Evolutionary conservation across 768 basidiomycete species (phyloP).

Genomic region (Artomyces pyxidatus): DNA sequence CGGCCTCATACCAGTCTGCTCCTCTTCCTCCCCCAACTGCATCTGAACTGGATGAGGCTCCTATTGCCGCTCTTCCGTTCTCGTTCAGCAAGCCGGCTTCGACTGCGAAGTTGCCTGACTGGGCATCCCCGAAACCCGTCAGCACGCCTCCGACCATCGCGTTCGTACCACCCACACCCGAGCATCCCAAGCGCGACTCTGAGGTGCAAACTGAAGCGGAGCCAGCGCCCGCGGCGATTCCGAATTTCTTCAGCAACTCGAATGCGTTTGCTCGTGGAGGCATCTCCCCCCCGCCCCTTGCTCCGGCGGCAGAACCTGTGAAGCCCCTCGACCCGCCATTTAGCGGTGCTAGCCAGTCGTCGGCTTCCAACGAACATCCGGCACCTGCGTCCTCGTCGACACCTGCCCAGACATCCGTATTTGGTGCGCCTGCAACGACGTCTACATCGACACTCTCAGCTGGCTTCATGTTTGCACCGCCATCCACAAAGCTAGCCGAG

Average conservation of each 20-base stretch:
- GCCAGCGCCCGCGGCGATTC: slow-evolving; percentile 27
- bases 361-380: too few species aligned
- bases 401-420: neutral
- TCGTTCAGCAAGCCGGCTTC: slow-evolving; percentile 13
- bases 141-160: slow-evolving; percentile 20
- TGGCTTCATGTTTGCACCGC: neutral
- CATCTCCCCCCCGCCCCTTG: slow-evolving; percentile 13
- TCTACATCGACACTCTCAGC: too few species aligned
- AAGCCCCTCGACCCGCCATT: too few species aligned
- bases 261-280: slow-evolving; percentile 28
- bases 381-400: too few species aligned
- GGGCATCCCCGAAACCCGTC: slow-evolving; percentile 14
- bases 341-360: too few species aligned
- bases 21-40: slow-evolving; percentile 47
- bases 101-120: slow-evolving; percentile 17
- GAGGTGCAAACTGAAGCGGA: slow-evolving; percentile 11
- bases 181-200: slow-evolving; percentile 5
- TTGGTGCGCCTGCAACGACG: neutral
- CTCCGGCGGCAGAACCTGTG: slow-evolving; percentile 13
- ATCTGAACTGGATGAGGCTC: slow-evolving; percentile 22
- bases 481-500: neutral
- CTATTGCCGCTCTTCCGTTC: slow-evolving; percentile 15
- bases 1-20: slow-evolving; percentile 4
- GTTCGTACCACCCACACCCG: slow-evolving; percentile 23
- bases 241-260: slow-evolving; percentile 59